Percentiles rank a stretch among this genome's conserved stretches.
These are phyloP conservation scores for Neoconidiobolus thromboides DNA, from an alignment of 371 early-diverging fungal species.

Conservation along the genomic window DNA sequence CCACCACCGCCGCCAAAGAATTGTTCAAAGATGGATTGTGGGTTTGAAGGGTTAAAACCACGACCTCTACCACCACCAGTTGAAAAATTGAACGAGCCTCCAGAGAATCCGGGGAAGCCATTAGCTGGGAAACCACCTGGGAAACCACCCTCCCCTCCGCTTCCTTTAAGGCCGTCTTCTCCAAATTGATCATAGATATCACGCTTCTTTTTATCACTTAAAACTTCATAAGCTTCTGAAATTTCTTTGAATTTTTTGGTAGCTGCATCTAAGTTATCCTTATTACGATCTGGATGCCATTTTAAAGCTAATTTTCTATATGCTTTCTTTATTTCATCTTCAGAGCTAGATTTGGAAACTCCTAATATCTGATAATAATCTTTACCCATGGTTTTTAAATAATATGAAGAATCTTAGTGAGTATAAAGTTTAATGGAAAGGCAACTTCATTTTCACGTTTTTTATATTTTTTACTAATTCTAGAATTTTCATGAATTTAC, in stretches of 20 bases:
- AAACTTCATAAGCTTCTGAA: conserved; percentile 79
- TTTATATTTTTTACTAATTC: too few species aligned
- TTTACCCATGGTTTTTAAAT: conserved; percentile 1
- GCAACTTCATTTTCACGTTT: too few species aligned
- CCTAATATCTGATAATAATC: conserved; percentile 21
- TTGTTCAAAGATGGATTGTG: conserved; percentile 15
- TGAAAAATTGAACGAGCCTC: conserved; percentile 37
- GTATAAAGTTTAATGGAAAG: too few species aligned
- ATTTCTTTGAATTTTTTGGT: conserved; percentile 70
- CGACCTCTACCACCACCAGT: conserved; percentile 20
- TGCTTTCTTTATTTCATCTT: conserved; percentile 81
- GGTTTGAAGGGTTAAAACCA: conserved; percentile 50
- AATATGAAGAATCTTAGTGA: not conserved
- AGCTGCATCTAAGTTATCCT: conserved; percentile 9
- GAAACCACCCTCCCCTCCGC: conserved; percentile 21
- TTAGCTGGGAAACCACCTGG: conserved; percentile 27
- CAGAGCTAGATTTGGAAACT: conserved; percentile 52
- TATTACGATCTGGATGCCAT: conserved; percentile 14
- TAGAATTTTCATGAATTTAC: too few species aligned
- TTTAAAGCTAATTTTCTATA: conserved; percentile 43
- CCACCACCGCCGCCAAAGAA: conserved; percentile 18
- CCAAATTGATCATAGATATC: conserved; percentile 76
- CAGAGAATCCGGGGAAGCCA: conserved; percentile 21
- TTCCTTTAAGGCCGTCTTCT: conserved; percentile 72
- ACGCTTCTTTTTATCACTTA: conserved; percentile 78